Conservation (phyloP, 768 basidiomycete species). For the Neoboletus subvelutipes region DNA sequence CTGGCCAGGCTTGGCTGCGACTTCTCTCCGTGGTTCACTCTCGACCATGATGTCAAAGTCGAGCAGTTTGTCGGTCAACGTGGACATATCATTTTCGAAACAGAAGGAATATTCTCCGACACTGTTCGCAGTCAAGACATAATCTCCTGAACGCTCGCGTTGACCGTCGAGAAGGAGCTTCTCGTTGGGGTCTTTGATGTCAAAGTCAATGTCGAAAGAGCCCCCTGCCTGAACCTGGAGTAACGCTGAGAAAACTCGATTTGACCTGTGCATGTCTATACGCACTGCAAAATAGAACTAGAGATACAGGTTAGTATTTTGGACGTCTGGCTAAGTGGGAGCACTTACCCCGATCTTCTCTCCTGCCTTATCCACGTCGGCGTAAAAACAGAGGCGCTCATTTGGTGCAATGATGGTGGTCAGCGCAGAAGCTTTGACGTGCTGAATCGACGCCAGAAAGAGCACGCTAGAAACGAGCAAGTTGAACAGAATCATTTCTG, state of each 20-base stretch:
- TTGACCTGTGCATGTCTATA: slow-evolving; percentile 5
- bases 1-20: slow-evolving; percentile 85
- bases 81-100: slow-evolving; percentile 97
- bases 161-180: slow-evolving; percentile 84
- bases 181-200: slow-evolving; percentile 88
- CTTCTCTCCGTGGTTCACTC: slow-evolving; percentile 88
- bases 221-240: slow-evolving; percentile 92
- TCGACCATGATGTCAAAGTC: slow-evolving; percentile 99
- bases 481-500: slow-evolving; percentile 23
- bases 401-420: slow-evolving; percentile 79
- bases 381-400: slow-evolving; percentile 89
- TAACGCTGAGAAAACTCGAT: background rate
- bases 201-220: slow-evolving; percentile 93
- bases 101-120: slow-evolving; percentile 94
- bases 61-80: slow-evolving; percentile 90
- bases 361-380: slow-evolving; percentile 93
- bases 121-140: slow-evolving; percentile 90
- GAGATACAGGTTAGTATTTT: slow-evolving; percentile 11
- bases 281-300: slow-evolving; percentile 97
- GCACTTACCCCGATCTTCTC: slow-evolving; percentile 83
- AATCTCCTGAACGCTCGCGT: slow-evolving; percentile 94
- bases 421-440: slow-evolving; percentile 59
- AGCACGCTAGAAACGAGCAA: slow-evolving; percentile 21
- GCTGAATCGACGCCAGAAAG: slow-evolving; percentile 34
- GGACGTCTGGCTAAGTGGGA: background rate